Evolutionary conservation across 306 rosid species (phyloP), one percentile per base, ranked within the genome.

Genomic region (Quercus bicolor): DNA sequence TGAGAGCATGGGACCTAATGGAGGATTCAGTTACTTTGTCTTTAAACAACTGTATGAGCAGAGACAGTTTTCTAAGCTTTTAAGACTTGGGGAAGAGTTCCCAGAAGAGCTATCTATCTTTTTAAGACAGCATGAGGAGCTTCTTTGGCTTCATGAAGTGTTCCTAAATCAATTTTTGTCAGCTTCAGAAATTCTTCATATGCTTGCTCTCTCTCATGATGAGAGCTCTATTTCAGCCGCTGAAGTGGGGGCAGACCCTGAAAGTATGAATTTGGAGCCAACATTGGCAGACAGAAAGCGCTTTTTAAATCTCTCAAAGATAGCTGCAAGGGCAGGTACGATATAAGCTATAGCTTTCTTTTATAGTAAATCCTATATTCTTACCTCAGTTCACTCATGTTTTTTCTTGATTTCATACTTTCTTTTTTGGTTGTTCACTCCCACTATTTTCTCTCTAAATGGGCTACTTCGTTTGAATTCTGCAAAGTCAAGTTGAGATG

Each of bases 61-160:
- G 76, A 88, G 88, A 84, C 96, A 95, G 84, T 85, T 90, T 79
- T 87, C 97, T 79, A 88, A 92, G 83, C 93, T 95, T 88, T 87
- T 92, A 83, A 88, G 98, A 84, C 89, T 95, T 52, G 98, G 98
- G 52, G 98, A 95, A 87, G 98, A 95, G 87, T 95, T 95, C 81
- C 95, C 89, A 1, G 96, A 91, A 75, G 98, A 93, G 65, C 82
- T 95, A 64, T 90, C 90, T 48, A 85, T 88, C 78, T 95, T 92
- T 78, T 79, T 95, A 51, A 95, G 85, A 90, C 94, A 88, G 78
- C 96, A 91, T 75, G 90, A 84, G 33, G 96, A 88, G 88, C 97
- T 95, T 81, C 85, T 91, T 65, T 95, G 98, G 98, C 98, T 95
- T 84, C 98, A 95, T 77, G 93, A 92, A 82, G 76, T 95, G 87